Conservation (phyloP, 2,329 filamentous ascomycete species). For the Talaromyces piceae region DNA sequence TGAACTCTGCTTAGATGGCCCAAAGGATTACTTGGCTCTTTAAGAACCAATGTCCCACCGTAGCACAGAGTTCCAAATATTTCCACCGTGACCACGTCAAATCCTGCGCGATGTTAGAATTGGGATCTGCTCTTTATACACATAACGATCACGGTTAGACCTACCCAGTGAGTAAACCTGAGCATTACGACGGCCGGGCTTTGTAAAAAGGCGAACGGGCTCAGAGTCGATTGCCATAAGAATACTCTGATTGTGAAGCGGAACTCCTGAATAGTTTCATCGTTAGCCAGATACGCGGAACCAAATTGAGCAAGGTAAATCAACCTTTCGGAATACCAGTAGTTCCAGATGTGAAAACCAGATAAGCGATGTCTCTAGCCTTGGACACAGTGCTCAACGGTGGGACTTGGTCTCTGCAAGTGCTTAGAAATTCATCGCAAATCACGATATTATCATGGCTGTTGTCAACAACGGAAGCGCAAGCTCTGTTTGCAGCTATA, state of each 20-base stretch:
- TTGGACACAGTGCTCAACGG: background rate
- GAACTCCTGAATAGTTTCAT: background rate
- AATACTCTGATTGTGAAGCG: background rate
- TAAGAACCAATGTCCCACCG: conserved; percentile 17
- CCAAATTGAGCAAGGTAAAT: background rate
- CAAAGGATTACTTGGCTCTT: conserved; percentile 20
- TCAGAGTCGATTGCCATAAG: background rate
- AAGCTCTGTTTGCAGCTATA: background rate
- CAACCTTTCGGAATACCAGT: conserved; percentile 3
- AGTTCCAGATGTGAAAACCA: background rate
- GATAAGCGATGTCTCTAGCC: background rate
- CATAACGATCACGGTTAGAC: background rate
- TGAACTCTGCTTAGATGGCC: conserved; percentile 23
- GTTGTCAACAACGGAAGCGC: background rate
- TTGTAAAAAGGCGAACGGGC: background rate
- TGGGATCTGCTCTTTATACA: background rate
- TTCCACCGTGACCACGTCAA: conserved; percentile 38
- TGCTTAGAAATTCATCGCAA: background rate
- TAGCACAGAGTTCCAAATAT: conserved; percentile 33
- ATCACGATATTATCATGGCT: background rate
- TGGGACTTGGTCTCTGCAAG: background rate
- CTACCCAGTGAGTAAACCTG: conserved; percentile 34
- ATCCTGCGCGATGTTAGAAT: conserved; percentile 11
- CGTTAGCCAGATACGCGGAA: background rate
- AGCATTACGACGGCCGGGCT: conserved; percentile 21